phyloP scores from a whole-genome alignment of 1,284 basidiomycete genomes.

The Heterobasidion parviporum region DNA sequence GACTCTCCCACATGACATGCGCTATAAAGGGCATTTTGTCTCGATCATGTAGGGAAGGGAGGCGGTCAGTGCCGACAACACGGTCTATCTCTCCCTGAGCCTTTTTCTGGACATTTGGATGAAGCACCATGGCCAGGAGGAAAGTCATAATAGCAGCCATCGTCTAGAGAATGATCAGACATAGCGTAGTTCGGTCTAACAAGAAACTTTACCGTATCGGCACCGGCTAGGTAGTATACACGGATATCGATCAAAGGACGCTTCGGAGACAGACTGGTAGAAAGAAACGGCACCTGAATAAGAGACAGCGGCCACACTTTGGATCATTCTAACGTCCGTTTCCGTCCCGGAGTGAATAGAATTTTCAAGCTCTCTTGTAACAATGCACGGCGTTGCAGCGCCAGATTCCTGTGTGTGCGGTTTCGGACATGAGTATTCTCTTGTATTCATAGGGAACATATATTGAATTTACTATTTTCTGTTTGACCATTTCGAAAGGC shows the following conservation, averaged over 20 bases:
- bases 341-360: background rate
- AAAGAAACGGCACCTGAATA: slow-evolving; percentile 11
- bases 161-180: background rate
- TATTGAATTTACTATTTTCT: background rate
- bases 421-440: background rate
- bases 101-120: slow-evolving; percentile 2
- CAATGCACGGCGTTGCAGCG: background rate
- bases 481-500: background rate
- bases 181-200: too few relatives aligned
- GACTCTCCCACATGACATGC: background rate
- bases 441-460: too few relatives aligned
- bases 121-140: slow-evolving; percentile 4
- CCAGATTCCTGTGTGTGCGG: background rate
- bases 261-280: background rate
- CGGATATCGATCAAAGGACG: background rate
- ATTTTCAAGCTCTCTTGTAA: background rate
- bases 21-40: slow-evolving; percentile 2
- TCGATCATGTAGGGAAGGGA: slow-evolving; percentile 3
- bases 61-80: background rate
- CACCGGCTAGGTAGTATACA: slow-evolving; percentile 11
- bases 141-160: background rate
- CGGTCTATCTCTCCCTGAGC: slow-evolving; percentile 5
- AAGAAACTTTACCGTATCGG: slow-evolving; percentile 14
- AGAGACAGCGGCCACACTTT: background rate
- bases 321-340: background rate